Conservation (phyloP, 495 filamentous ascomycete genomes). For the Achaetomiella virescens region DNA sequence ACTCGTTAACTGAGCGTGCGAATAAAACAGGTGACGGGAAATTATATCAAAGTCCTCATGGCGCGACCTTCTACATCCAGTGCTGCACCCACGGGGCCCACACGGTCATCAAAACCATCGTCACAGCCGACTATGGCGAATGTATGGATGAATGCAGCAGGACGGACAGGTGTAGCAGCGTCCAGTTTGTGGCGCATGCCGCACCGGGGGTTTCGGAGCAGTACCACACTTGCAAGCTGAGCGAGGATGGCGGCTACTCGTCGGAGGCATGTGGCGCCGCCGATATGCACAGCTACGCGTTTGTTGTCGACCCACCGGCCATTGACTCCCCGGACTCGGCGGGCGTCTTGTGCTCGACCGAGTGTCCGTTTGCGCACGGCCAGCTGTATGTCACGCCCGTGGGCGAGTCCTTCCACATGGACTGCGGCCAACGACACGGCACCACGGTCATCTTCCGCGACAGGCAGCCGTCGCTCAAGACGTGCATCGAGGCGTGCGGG, state of each 20-base stretch:
- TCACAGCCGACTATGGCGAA: neutral
- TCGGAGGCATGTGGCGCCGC: neutral
- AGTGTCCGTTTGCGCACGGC: neutral
- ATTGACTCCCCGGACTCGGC: neutral
- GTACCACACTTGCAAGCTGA: neutral
- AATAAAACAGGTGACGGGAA: neutral
- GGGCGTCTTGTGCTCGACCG: slow-evolving; percentile 5
- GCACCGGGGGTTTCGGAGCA: neutral
- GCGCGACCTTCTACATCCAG: neutral
- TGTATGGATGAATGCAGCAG: slow-evolving; percentile 6
- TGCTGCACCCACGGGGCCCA: slow-evolving; percentile 3
- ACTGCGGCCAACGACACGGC: slow-evolving; percentile 1
- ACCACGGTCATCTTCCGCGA: neutral
- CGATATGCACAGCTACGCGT: slow-evolving; percentile 1
- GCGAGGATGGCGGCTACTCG: neutral
- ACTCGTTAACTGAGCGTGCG: no score
- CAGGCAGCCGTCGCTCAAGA: neutral
- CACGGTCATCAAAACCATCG: neutral
- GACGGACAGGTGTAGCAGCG: slow-evolving; percentile 3
- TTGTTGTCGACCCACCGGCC: slow-evolving; percentile 1
- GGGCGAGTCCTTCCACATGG: slow-evolving; percentile 3
- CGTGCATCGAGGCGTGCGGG: slow-evolving; percentile 3
- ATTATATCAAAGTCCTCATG: neutral
- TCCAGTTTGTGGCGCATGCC: neutral
- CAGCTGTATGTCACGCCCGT: neutral